Base-by-base conservation (phyloP, 1,139 yeast species). In the Suhomyces chickasaworum region DNA sequence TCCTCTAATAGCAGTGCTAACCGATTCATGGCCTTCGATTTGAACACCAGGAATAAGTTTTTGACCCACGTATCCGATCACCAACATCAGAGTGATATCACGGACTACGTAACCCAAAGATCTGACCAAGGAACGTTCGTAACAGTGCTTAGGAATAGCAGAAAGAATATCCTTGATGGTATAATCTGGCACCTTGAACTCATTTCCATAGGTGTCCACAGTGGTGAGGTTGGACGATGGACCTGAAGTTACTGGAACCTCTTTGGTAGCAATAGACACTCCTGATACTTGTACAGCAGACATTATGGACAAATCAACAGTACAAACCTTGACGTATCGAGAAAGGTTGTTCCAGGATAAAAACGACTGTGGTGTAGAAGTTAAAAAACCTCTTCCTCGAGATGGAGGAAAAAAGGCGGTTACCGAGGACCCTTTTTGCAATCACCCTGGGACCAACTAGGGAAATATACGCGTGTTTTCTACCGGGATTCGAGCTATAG, bases 71-170 rank as follows among this genome's bases (percentile, higher is more conserved):
- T 65, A 74, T 20, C 78, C 81, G 49, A 78, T 65, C 13, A 66
- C 53, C 2, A 68, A 61, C 69, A 78, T 66, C 42, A 69, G 63
- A 17, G 63, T 58, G 46, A 83, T 75, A 57, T 83, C 89, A 56
- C 89, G 73, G 44, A 72, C 72, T 12, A 83, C 86, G 56, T 81
- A 83, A 49, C 68, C 74, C 52, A 83, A 65, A 2, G 86, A 80
- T 39, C 66, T 63, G 37, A 67, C 54, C 46, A 80, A 62, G 44
- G 76, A 71, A 60, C 87, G 73, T 54, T 82, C 77, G 64, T 81
- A 83, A 57, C 87, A 82, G 57, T 80, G 80, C 42, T 77, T 64
- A 42, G 89, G 89, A 58, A 83, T 83, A 38, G 81, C 83, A 35
- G 70, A 64, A 45, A 83, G 68, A 44, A 83, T 77, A 44, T 82